Evolutionary conservation across 1,284 basidiomycete genomes (phyloP).

Genomic region (Wallemia hederae): DNA sequence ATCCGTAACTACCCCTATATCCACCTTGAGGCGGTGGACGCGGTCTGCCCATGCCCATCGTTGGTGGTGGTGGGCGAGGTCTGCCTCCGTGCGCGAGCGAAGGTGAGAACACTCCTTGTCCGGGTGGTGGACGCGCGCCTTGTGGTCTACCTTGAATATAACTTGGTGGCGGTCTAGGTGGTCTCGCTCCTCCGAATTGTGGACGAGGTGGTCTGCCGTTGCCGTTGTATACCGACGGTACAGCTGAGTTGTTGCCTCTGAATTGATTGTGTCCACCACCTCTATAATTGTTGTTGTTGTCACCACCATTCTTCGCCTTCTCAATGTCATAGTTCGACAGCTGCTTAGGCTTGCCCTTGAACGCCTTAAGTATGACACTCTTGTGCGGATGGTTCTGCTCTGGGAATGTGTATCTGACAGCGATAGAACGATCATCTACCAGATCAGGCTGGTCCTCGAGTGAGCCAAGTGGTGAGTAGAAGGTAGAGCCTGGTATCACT

Average conservation of each 20-base stretch:
- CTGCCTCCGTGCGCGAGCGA: background rate
- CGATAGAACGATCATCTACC: constrained; percentile 54
- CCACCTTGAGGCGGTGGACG: background rate
- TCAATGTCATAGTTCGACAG: constrained; percentile 50
- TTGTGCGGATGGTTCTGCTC: constrained; percentile 56
- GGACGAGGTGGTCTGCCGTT: background rate
- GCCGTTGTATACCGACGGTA: background rate
- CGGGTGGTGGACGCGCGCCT: background rate
- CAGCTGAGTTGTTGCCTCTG: background rate
- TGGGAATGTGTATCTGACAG: constrained; percentile 68
- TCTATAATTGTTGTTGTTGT: constrained; percentile 12
- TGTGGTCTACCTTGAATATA: background rate
- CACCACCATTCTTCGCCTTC: constrained; percentile 21
- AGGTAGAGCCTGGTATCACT: constrained; percentile 73
- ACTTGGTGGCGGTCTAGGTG: background rate
- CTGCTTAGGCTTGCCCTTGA: constrained; percentile 28
- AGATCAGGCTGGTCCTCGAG: constrained; percentile 33
- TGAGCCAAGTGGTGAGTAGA: constrained; percentile 35
- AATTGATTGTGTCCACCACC: constrained; percentile 14
- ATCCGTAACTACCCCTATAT: background rate
- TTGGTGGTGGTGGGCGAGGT: background rate
- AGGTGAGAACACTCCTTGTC: background rate
- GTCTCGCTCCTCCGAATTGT: background rate
- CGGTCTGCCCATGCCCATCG: background rate
- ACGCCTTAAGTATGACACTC: constrained; percentile 52